Conservation (phyloP, 2,329 filamentous ascomycete species). For the Ambrosiella xylebori region DNA sequence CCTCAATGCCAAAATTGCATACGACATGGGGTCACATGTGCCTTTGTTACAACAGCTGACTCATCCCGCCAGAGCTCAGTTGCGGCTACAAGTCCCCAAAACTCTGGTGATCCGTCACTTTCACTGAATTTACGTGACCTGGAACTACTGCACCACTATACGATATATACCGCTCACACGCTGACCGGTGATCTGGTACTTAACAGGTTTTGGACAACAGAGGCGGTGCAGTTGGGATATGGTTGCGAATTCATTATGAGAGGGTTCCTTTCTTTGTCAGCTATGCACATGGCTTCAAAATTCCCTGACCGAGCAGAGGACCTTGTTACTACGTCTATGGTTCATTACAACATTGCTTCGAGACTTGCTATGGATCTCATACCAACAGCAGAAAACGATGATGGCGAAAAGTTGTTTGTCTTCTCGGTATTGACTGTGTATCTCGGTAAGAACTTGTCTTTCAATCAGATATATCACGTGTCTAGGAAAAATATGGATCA, state of each 20-base stretch:
- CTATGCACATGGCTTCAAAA: conserved; percentile 27
- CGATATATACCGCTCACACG: conserved; percentile 29
- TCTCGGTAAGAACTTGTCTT: conserved; percentile 16
- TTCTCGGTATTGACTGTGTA: conserved; percentile 22
- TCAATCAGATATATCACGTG: not conserved
- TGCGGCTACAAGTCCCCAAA: conserved; percentile 7
- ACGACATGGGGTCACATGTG: conserved; percentile 16
- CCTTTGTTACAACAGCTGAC: conserved; percentile 13
- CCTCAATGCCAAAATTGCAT: conserved; percentile 17
- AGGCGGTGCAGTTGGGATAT: conserved; percentile 30
- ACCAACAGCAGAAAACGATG: conserved; percentile 13
- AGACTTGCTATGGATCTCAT: conserved; percentile 17
- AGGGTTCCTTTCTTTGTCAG: conserved; percentile 30
- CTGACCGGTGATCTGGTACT: conserved; percentile 25
- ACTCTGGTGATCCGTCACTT: conserved; percentile 1
- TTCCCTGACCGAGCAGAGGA: conserved; percentile 13
- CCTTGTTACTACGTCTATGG: conserved; percentile 12
- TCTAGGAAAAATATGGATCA: too few relatives aligned
- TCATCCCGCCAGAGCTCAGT: conserved; percentile 12
- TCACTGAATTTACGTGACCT: conserved; percentile 26
- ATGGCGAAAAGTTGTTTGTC: conserved; percentile 17
- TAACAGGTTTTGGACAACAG: conserved; percentile 29
- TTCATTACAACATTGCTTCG: conserved; percentile 19
- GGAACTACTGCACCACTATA: conserved; percentile 35
- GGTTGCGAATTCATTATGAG: conserved; percentile 30